Conservation (phyloP, 1,139 yeast genomes). For the Nadsonia commutata region DNA sequence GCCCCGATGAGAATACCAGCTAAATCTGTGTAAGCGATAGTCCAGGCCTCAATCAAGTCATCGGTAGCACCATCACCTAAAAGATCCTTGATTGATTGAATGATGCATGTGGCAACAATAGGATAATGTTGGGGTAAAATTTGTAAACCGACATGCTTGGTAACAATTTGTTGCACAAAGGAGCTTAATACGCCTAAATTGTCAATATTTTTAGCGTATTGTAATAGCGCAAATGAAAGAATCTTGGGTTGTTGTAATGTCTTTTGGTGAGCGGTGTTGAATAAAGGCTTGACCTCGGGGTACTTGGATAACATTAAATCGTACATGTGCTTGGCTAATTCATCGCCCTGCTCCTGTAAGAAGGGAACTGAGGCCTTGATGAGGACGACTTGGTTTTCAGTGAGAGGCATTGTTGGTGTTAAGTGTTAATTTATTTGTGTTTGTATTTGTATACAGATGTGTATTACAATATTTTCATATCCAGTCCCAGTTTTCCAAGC, state of each 20-base stretch:
- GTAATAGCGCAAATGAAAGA: slow-evolving; percentile 45
- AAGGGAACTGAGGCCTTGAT: slow-evolving; percentile 46
- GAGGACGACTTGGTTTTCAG: slow-evolving; percentile 24
- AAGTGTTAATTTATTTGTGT: no score
- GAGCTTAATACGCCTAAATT: slow-evolving; percentile 38
- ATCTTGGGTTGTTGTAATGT: slow-evolving; percentile 47
- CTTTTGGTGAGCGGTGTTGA: slow-evolving; percentile 45
- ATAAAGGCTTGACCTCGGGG: slow-evolving; percentile 43
- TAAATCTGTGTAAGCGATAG: slow-evolving; percentile 46
- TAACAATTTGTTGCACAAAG: slow-evolving; percentile 46
- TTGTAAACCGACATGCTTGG: slow-evolving; percentile 52
- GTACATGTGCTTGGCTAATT: slow-evolving; percentile 41
- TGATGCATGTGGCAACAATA: slow-evolving; percentile 42
- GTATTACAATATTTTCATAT: no score
- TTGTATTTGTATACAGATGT: no score
- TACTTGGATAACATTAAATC: slow-evolving; percentile 36
- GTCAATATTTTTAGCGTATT: slow-evolving; percentile 52
- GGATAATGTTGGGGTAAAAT: slow-evolving; percentile 51
- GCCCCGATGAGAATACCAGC: slow-evolving; percentile 46
- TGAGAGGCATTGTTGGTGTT: slow-evolving; percentile 12
- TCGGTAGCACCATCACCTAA: slow-evolving; percentile 46
- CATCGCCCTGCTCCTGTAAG: slow-evolving; percentile 40
- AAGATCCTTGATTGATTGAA: slow-evolving; percentile 39
- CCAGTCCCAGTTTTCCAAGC: no score
- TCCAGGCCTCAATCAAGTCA: slow-evolving; percentile 51